These are phyloP conservation scores for Pseudocercospora fijiensis DNA, from an alignment of 2,329 filamentous ascomycete species.

Conservation along the genomic window DNA sequence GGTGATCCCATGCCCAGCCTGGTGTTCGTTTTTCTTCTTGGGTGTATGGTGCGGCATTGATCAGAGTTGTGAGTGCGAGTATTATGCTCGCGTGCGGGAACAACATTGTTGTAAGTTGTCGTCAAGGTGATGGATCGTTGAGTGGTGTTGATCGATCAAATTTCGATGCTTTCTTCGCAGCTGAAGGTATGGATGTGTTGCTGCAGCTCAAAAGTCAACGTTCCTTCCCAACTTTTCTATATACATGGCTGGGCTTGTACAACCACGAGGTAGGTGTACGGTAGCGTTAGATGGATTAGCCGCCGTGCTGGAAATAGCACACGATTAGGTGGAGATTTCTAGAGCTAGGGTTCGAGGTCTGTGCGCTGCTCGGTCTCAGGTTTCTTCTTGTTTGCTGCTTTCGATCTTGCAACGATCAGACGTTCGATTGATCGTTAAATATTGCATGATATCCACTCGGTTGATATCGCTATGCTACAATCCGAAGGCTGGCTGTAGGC, in stretches of 20 bases:
- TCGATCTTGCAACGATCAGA: neutral
- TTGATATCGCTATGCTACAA: no score
- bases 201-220: slow-evolving; percentile 10
- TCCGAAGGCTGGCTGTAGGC: no score
- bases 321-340: slow-evolving; percentile 19
- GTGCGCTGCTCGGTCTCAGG: slow-evolving; percentile 1
- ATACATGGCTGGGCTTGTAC: slow-evolving; percentile 33
- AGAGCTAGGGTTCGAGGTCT: neutral
- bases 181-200: neutral
- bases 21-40: slow-evolving; percentile 25
- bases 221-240: slow-evolving; percentile 26
- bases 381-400: neutral
- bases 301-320: slow-evolving; percentile 26
- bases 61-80: slow-evolving; percentile 23
- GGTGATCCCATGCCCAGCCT: slow-evolving; percentile 17
- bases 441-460: no score
- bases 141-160: slow-evolving; percentile 10
- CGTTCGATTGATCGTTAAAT: no score
- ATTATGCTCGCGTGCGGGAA: slow-evolving; percentile 27
- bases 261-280: slow-evolving; percentile 16
- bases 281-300: slow-evolving; percentile 14
- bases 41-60: slow-evolving; percentile 24
- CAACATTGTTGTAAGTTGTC: slow-evolving; percentile 25
- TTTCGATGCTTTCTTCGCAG: slow-evolving; percentile 7
- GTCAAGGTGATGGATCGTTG: slow-evolving; percentile 1